These are phyloP conservation scores for Penicillium digitatum DNA, from an alignment of 2,329 filamentous ascomycete genomes.

Conservation along the genomic window DNA sequence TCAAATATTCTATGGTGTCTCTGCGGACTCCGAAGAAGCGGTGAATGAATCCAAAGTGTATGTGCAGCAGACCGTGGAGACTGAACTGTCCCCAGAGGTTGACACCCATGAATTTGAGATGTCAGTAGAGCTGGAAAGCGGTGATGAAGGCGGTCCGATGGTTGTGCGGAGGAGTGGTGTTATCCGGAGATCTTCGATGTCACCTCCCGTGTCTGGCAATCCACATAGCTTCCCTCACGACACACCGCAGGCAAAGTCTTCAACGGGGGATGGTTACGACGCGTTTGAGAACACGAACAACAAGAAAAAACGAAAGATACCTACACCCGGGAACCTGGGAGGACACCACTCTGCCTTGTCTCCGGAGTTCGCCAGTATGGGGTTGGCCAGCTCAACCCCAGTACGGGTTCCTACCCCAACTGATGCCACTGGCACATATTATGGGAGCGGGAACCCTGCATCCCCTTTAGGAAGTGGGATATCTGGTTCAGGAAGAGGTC, in stretches of 20 bases:
- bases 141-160: slow-evolving; percentile 55
- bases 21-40: slow-evolving; percentile 54
- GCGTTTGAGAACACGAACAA: slow-evolving; percentile 98
- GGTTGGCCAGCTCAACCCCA: slow-evolving; percentile 49
- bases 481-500: slow-evolving; percentile 78
- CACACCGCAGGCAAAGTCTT: slow-evolving; percentile 45
- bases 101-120: slow-evolving; percentile 50
- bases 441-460: slow-evolving; percentile 53
- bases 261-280: slow-evolving; percentile 83
- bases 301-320: slow-evolving; percentile 98
- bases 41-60: slow-evolving; percentile 46
- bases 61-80: slow-evolving; percentile 44
- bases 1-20: slow-evolving; percentile 72
- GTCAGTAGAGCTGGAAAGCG: slow-evolving; percentile 56
- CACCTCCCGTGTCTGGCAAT: slow-evolving; percentile 20
- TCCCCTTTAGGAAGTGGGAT: slow-evolving; percentile 63
- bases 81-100: slow-evolving; percentile 38
- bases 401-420: slow-evolving; percentile 42
- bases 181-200: slow-evolving; percentile 39
- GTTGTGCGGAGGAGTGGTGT: slow-evolving; percentile 42
- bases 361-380: slow-evolving; percentile 62
- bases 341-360: slow-evolving; percentile 57
- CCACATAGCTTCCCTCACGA: neutral
- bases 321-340: slow-evolving; percentile 71
- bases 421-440: slow-evolving; percentile 52